Base-by-base conservation (phyloP, 805 yeast species). In the Candida hungchunana region DNA sequence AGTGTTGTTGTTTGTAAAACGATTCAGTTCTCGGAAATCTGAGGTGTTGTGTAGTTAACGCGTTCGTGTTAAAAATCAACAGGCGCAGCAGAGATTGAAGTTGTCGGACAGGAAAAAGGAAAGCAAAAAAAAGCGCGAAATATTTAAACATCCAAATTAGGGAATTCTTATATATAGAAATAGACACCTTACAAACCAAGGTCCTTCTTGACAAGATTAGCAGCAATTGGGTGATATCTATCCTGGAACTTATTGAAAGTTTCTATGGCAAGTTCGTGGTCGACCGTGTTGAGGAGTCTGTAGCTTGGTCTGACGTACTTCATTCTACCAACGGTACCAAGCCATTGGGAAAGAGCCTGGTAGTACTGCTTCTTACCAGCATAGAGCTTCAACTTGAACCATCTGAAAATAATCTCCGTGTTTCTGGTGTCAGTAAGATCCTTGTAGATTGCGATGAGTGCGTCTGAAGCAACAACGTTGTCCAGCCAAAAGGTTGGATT, bases 321-420 rank as follows among this genome's bases (percentile, higher is more conserved):
- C 96, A 88, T 88, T 67, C 96, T 75, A 15, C 96, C 96, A 16
- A 88, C 93, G 3, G 89, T 79, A 10, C 90, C 94, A 37, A 88
- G 69, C 95, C 95, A 88, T 35, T 76, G 75, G 4, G 94, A 87
- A 30, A 88, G 63, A 29, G 60, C 62, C 38, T 60, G 62, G 56
- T 80, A 73, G 34, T 65, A 63, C 22, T 66, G 58, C 10, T 54
- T 43, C 37, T 75, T 62, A 19, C 67, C 63, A 20, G 81, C 82
- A 0, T 68, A 62, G 7, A 85, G 66, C 47, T 82, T 78, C 35
- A 87, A 69, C 41, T 78, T 66, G 58, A 69, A 85, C 80, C 86
- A 82, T 56, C 94, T 75, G 62, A 80, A 81, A 28, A 80, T 66
- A 33, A 88, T 82, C 59, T 88, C 97, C 0, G 94, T 84, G 58